phyloP scores from a whole-genome alignment of 2,329 filamentous ascomycete genomes.

The Penicillium olsonii region DNA sequence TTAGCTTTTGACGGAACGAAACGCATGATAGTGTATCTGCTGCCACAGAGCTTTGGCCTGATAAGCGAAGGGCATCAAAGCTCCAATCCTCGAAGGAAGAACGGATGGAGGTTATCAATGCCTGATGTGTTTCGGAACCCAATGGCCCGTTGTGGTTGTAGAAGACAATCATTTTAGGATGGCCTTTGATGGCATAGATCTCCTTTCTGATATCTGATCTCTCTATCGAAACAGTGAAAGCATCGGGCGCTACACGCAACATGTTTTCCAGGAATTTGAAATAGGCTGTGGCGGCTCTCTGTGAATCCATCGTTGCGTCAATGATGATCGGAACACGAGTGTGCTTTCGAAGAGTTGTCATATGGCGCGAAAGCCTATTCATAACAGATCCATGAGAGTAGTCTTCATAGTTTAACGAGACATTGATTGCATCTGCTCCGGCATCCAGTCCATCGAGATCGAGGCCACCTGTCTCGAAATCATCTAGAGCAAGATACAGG shows the following conservation, averaged over 20 bases:
- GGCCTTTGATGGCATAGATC: slow-evolving; percentile 10
- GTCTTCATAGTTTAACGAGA: slow-evolving; percentile 9
- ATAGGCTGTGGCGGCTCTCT: neutral
- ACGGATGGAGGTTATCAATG: neutral
- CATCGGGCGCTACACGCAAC: slow-evolving; percentile 18
- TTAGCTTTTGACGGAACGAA: slow-evolving; percentile 5
- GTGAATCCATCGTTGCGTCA: slow-evolving; percentile 6
- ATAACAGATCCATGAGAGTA: neutral
- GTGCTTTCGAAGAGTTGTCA: slow-evolving; percentile 16
- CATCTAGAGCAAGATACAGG: slow-evolving; percentile 14
- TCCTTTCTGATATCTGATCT: neutral
- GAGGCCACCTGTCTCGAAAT: slow-evolving; percentile 6
- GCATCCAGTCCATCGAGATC: slow-evolving; percentile 16
- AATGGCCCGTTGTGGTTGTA: neutral
- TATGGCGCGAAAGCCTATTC: slow-evolving; percentile 10
- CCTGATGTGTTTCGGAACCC: neutral
- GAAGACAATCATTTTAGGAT: slow-evolving; percentile 11
- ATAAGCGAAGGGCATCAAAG: slow-evolving; percentile 18
- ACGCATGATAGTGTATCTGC: slow-evolving; percentile 16
- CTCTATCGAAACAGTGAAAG: slow-evolving; percentile 10
- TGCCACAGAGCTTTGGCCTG: slow-evolving; percentile 1
- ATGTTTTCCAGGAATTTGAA: slow-evolving; percentile 5
- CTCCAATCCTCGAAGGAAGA: neutral
- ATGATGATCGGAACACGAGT: slow-evolving; percentile 22
- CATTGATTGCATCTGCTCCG: slow-evolving; percentile 21